Evolutionary conservation across 2,329 filamentous ascomycete species (phyloP).

Genomic region (Fusarium denticulatum): DNA sequence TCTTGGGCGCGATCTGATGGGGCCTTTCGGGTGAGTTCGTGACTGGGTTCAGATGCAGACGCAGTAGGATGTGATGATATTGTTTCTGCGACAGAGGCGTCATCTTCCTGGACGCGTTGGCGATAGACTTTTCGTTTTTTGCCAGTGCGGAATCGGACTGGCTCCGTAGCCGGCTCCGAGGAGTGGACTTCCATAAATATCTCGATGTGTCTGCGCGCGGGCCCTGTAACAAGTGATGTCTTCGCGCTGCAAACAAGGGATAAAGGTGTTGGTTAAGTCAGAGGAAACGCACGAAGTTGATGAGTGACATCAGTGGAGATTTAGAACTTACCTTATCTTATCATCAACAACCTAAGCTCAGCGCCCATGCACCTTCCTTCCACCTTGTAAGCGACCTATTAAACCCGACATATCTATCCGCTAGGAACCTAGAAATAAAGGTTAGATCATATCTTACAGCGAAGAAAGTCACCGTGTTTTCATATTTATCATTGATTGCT

Average conservation of each 20-base stretch:
- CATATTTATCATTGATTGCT: neutral
- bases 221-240: neutral
- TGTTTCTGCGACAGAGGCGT: conserved; percentile 15
- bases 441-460: neutral
- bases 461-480: neutral
- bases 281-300: neutral
- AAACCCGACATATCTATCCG: neutral
- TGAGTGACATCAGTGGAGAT: conserved; percentile 29
- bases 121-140: conserved; percentile 71
- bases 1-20: conserved; percentile 41
- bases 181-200: conserved; percentile 31
- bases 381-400: conserved; percentile 1
- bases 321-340: conserved; percentile 36
- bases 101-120: conserved; percentile 56
- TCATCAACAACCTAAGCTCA: neutral
- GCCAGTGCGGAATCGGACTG: conserved; percentile 63
- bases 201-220: neutral
- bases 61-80: conserved; percentile 1
- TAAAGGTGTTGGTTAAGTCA: neutral
- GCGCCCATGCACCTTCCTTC: neutral
- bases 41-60: conserved; percentile 1
- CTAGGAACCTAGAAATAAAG: neutral
- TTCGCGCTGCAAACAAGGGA: conserved; percentile 4
- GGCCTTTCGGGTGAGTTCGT: conserved; percentile 1
- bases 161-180: conserved; percentile 29